Conservation (phyloP, 2,329 filamentous ascomycete genomes). For the Alternaria dauci region DNA sequence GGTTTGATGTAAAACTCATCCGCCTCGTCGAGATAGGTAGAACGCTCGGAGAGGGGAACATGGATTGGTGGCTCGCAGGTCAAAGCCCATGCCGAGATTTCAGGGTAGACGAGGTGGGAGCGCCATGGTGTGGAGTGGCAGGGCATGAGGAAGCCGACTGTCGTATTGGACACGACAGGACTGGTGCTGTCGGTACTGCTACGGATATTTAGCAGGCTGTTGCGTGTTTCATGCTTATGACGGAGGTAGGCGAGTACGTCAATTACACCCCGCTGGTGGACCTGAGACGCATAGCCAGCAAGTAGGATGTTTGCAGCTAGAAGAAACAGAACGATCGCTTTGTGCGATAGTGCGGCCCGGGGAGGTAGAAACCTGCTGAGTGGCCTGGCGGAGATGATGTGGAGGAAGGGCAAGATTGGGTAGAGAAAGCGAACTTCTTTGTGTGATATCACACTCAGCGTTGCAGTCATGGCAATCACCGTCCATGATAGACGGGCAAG, state of each 20-base stretch:
- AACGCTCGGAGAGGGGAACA: constrained; percentile 68
- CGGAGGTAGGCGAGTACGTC: constrained; percentile 79
- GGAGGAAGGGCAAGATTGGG: constrained; percentile 85
- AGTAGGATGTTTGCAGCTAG: constrained; percentile 74
- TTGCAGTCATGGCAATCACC: constrained; percentile 67
- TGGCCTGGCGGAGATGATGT: constrained; percentile 77
- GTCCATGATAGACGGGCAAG: constrained; percentile 45
- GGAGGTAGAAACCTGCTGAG: constrained; percentile 70
- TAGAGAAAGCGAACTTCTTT: constrained; percentile 99
- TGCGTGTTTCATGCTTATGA: constrained; percentile 68
- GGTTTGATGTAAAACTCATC: constrained; percentile 84
- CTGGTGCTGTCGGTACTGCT: constrained; percentile 36
- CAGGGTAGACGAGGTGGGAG: constrained; percentile 79
- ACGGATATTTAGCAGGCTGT: constrained; percentile 49
- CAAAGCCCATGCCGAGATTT: constrained; percentile 81
- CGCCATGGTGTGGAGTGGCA: constrained; percentile 98
- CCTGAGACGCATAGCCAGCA: constrained; percentile 74
- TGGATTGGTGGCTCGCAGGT: constrained; percentile 89
- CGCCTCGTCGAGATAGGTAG: constrained; percentile 83
- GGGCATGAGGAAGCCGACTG: constrained; percentile 85
- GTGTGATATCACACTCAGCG: constrained; percentile 83
- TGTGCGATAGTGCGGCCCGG: constrained; percentile 51
- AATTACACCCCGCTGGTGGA: constrained; percentile 81
- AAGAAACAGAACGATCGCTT: constrained; percentile 60
- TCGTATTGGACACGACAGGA: constrained; percentile 47